Base-by-base conservation (phyloP, 1,284 basidiomycete genomes). In the Marasmius sp. region DNA sequence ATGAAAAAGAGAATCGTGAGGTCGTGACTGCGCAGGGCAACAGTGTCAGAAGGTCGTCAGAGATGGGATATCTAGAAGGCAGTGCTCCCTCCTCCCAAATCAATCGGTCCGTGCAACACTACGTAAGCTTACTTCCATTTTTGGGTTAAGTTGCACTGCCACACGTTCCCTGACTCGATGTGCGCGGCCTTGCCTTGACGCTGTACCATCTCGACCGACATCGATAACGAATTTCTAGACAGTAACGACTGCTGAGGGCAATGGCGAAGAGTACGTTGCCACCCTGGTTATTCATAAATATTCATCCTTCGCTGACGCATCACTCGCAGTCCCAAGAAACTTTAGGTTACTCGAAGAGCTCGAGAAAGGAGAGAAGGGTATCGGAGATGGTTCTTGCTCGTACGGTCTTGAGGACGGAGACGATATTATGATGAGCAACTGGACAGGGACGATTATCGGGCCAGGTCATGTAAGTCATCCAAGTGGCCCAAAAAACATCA, bases 291-390 rank as follows among this genome's bases (percentile, higher is more conserved):
- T n/a, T 36, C 2, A 6, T 27, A 9, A 14, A 2, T 37, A 16
- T 14, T 36, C 3, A 6, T 38, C 2, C 52, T 38, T 11, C n/a
- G 1, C 18, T 20, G 38, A 51, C 20, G 34, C 12, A 5, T 36
- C 6, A 2, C n/a, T n/a, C 18, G 6, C 66, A 98, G 97, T 98
- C 65, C 97, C 97, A 45, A 86, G 97, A 72, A 98, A 95, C 79
- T 99, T 99, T 81, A 87, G 94, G 61, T 88, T 99, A 49, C 86
- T 98, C 54, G 95, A 98, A 77, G 96, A 99, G 82, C 91, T 99
- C 68, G 97, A 99, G 80, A 98, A 98, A 79, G 97, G 97, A 70
- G 97, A 99, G 83, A 99, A 99, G 78, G 97, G 97, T 54, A 95
- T 99, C 72, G 97, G 97, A 66, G 97, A 98, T 80, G 97, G 96